Base-by-base conservation (phyloP, 2,329 filamentous ascomycete genomes). In the Ophiostoma ulmi region DNA sequence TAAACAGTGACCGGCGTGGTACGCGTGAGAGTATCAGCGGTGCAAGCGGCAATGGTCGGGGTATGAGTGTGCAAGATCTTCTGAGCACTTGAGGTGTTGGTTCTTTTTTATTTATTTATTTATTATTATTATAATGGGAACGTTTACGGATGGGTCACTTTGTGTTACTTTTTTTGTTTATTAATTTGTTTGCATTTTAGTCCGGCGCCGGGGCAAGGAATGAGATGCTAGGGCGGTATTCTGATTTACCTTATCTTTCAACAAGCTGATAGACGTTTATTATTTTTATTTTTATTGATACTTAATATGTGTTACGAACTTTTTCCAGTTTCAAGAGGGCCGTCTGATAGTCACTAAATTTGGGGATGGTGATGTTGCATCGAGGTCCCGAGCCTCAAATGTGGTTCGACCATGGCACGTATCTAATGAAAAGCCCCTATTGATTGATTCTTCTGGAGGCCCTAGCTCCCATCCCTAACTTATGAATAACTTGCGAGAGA, bases 1-100 rank as follows among this genome's bases (percentile, higher is more conserved):
- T 97, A 72, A 96, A 94, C 74, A 88, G 85, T 70, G 93, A 95
- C 78, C 86, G 92, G 58, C 84, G 92, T 48, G 73, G 73, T 3
- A 69, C 66, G 17, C 58, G 63, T 1, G 68, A 66, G 14, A 70
- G 70, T 26, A 7, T 69, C 5, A 38, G 84, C 83, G 52, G 82
- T 52, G 69, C 26, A 10, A 69, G 52, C 36, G 67, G 20, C 63
- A 72, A 68, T 5, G 81, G 79, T 11, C 78, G 85, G 68, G 84
- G 84, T 0, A 80, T 87, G 78, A 87, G 85, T 61, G 85, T 87
- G 17, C 80, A 80, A 67, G 85, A 87, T 75, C 75, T 87, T 69
- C 76, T 87, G 22, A 87, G 83, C 73, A 82, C 83, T 22, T 86
- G 36, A 65, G 5, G 14, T 58, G 1, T 58, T 55, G 48, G n/a